These are phyloP conservation scores for Sergeia podlipaevii DNA, from an alignment of 208 protist genomes.

Conservation along the genomic window DNA sequence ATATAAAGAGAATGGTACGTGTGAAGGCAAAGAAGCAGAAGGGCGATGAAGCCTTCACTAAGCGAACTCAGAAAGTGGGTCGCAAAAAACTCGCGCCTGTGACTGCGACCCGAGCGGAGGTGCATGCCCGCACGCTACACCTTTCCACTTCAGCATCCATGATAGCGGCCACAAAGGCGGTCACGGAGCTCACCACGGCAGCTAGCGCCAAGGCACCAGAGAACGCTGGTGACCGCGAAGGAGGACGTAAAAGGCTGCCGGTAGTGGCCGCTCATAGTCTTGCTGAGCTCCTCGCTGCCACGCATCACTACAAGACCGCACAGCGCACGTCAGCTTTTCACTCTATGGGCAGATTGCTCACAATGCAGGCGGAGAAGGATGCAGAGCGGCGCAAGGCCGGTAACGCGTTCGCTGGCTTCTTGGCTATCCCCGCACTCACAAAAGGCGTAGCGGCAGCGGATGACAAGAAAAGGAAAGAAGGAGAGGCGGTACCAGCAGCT, in stretches of 20 bases:
- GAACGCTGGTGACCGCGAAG: background rate
- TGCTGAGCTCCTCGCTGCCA: constrained; percentile 41
- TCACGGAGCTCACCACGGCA: constrained; percentile 5
- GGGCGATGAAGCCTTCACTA: constrained; percentile 80
- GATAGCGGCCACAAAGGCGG: constrained; percentile 11
- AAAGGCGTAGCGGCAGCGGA: too few relatives aligned
- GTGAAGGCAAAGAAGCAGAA: constrained; percentile 67
- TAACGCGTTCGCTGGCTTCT: too few relatives aligned
- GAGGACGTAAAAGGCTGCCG: background rate
- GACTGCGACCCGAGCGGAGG: constrained; percentile 72
- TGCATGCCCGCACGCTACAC: constrained; percentile 74
- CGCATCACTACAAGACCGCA: constrained; percentile 60
- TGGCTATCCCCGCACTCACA: too few relatives aligned
- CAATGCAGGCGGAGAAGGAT: constrained; percentile 14
- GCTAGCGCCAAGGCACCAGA: constrained; percentile 9
- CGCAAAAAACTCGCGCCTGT: constrained; percentile 79
- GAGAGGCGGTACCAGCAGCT: background rate
- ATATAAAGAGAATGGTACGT: constrained; percentile 56
- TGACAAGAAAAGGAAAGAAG: too few relatives aligned
- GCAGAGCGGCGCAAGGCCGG: background rate
- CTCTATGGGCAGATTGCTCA: constrained; percentile 38
- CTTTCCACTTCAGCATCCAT: constrained; percentile 50
- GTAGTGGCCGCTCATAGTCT: constrained; percentile 25
- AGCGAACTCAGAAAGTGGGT: constrained; percentile 70
- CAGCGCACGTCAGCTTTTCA: constrained; percentile 54